phyloP scores from a whole-genome alignment of 148 eudicot species.

The Polygonum aviculare region DNA sequence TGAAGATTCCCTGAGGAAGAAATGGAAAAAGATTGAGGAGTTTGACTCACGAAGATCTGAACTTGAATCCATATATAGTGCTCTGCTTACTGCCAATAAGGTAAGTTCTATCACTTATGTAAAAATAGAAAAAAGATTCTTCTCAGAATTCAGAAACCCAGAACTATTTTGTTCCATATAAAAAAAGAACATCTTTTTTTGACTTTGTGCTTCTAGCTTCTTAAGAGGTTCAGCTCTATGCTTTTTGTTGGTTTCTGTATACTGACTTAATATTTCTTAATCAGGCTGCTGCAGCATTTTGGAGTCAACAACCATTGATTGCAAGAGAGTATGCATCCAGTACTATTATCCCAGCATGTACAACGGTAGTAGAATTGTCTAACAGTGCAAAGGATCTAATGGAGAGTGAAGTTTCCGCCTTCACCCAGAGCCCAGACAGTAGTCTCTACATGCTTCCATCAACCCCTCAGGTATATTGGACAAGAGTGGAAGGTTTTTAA shows the following conservation, averaged over 20 bases:
- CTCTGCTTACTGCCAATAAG: slow-evolving; percentile 82
- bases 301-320: slow-evolving; percentile 96
- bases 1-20: slow-evolving; percentile 84
- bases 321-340: slow-evolving; percentile 92
- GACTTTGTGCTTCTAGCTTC: background rate
- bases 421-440: slow-evolving; percentile 75
- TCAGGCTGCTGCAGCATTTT: slow-evolving; percentile 90
- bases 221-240: background rate
- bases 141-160: background rate
- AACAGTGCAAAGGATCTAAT: slow-evolving; percentile 74
- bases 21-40: slow-evolving; percentile 99
- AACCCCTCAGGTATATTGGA: slow-evolving; percentile 67
- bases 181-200: background rate
- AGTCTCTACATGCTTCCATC: slow-evolving; percentile 96
- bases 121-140: background rate
- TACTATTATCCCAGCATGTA: slow-evolving; percentile 93
- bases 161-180: background rate
- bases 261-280: background rate
- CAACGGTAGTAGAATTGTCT: slow-evolving; percentile 53
- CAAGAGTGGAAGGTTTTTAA: background rate
- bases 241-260: slow-evolving; percentile 1
- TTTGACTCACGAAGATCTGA: slow-evolving; percentile 96
- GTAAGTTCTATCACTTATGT: slow-evolving; percentile 23
- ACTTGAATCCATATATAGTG: slow-evolving; percentile 71
- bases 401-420: slow-evolving; percentile 77